Conservation (phyloP, 345 rosid species). For the Gossypium herbaceum region DNA sequence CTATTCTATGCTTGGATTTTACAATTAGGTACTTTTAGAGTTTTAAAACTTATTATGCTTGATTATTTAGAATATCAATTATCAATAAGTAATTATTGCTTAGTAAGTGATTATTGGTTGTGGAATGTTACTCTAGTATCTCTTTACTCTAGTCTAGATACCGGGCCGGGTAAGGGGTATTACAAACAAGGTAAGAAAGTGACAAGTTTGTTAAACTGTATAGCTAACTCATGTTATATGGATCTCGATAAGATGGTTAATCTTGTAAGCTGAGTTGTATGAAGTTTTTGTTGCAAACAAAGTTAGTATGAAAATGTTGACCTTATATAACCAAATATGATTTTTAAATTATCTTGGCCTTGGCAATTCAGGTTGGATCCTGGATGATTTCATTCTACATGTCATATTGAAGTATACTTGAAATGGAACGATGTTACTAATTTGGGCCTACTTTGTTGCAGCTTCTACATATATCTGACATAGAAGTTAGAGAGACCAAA, state of each 20-base stretch:
- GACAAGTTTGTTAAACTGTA: background rate
- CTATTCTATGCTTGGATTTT: too few species aligned
- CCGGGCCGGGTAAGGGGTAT: too few species aligned
- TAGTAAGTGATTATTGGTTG: too few species aligned
- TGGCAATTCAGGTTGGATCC: background rate
- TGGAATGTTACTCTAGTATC: too few species aligned
- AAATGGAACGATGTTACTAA: conserved; percentile 7
- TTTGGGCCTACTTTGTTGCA: conserved; percentile 21
- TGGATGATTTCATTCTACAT: conserved; percentile 1
- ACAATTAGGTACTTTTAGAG: too few species aligned
- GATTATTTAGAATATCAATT: too few species aligned
- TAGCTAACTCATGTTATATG: background rate
- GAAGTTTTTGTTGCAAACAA: conserved; percentile 28
- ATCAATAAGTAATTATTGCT: too few species aligned
- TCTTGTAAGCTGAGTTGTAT: background rate
- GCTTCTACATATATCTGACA: conserved; percentile 83
- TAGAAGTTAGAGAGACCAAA: conserved; percentile 79
- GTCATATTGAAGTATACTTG: background rate
- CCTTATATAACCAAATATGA: background rate
- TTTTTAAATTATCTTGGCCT: background rate
- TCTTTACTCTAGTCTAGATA: too few species aligned
- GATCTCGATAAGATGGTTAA: background rate
- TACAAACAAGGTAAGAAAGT: background rate
- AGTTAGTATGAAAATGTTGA: conserved; percentile 31
- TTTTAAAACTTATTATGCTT: too few species aligned